Conservation (phyloP, 129 eudicot genomes). For the Flaveria robusta region DNA sequence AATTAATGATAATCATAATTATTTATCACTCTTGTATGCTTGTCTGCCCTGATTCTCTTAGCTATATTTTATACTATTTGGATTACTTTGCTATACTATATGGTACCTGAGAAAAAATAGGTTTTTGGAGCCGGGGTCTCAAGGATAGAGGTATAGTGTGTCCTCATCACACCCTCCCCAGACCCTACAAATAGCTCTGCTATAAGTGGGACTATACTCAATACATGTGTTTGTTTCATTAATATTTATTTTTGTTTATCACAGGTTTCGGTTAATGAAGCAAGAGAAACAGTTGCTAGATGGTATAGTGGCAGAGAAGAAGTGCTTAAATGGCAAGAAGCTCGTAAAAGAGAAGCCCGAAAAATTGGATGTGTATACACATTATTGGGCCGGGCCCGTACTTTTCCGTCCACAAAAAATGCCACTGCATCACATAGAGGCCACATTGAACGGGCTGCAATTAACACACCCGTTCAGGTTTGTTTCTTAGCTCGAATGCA, state of each 20-base stretch:
- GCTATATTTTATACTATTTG: too few relatives aligned
- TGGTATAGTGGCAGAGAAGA: conserved; percentile 95
- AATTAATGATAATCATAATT: background rate
- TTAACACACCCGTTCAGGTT: conserved; percentile 98
- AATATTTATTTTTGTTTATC: background rate
- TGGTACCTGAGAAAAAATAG: too few relatives aligned
- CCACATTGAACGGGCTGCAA: conserved; percentile 99
- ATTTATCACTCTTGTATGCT: too few relatives aligned
- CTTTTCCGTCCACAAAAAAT: conserved; percentile 57
- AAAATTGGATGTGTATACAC: conserved; percentile 58
- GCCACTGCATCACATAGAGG: conserved; percentile 46
- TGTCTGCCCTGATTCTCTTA: too few relatives aligned
- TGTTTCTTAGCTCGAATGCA: background rate
- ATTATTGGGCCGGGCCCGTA: conserved; percentile 84
- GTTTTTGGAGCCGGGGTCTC: too few relatives aligned
- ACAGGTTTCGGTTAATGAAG: conserved; percentile 88
- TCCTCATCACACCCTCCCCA: too few relatives aligned
- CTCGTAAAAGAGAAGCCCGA: conserved; percentile 71
- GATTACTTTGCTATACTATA: too few relatives aligned
- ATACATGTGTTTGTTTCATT: too few relatives aligned
- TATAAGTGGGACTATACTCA: too few relatives aligned
- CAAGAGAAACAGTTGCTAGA: conserved; percentile 76
- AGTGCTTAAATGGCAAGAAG: conserved; percentile 82
- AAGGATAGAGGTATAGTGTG: too few relatives aligned
- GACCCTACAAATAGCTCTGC: too few relatives aligned